Evolutionary conservation across 2,329 filamentous ascomycete species (phyloP).

Genomic region (Xylariaceae sp.): DNA sequence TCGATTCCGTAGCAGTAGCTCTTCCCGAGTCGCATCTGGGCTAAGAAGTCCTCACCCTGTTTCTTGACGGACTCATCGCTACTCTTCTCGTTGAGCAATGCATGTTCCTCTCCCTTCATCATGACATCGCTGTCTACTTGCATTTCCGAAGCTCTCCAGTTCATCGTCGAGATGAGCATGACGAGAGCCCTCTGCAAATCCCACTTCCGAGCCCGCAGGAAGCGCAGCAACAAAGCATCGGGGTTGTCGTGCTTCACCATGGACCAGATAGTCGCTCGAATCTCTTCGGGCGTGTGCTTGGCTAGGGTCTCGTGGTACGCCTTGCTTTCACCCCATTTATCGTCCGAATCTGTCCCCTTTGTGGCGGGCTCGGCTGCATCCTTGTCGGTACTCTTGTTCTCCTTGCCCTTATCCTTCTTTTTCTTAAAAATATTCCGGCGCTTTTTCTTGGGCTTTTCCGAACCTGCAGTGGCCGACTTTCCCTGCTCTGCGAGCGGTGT

Average conservation of each 20-base stretch:
- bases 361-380: conserved; percentile 47
- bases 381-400: conserved; percentile 49
- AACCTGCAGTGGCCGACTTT: conserved; percentile 34
- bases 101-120: conserved; percentile 73
- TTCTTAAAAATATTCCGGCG: conserved; percentile 73
- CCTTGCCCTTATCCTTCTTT: conserved; percentile 63
- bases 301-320: conserved; percentile 84
- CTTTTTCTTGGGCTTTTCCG: conserved; percentile 76
- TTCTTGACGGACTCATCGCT: conserved; percentile 69
- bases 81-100: conserved; percentile 65
- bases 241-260: conserved; percentile 97
- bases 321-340: conserved; percentile 92
- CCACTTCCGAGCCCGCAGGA: conserved; percentile 92
- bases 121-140: conserved; percentile 91
- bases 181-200: conserved; percentile 90
- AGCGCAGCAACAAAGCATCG: conserved; percentile 81
- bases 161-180: conserved; percentile 94
- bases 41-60: conserved; percentile 76
- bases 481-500: conserved; percentile 37
- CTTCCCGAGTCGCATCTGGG: conserved; percentile 88
- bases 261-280: conserved; percentile 84
- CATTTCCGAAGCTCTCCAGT: conserved; percentile 85
- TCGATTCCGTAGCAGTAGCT: conserved; percentile 90
- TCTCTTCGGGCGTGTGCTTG: conserved; percentile 76
- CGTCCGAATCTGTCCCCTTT: conserved; percentile 66